These are phyloP conservation scores for Macaranga tanarius DNA, from an alignment of 441 rosid species.

Conservation along the genomic window DNA sequence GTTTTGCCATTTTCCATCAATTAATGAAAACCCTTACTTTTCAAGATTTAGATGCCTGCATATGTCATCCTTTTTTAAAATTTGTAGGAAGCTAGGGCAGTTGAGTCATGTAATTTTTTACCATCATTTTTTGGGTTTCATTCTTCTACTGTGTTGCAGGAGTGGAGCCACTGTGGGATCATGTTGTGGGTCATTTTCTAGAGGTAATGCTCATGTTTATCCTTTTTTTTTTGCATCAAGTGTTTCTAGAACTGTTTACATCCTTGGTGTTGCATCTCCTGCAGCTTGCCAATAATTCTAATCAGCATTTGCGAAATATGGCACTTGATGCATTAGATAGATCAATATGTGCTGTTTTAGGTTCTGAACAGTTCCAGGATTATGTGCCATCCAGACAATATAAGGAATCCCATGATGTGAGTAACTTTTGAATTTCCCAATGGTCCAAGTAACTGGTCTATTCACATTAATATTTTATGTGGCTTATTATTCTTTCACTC, in stretches of 20 bases:
- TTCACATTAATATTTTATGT: conserved; percentile 16
- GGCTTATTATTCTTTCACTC: conserved; percentile 22
- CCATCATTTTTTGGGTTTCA: conserved; percentile 20
- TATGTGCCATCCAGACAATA: conserved; percentile 41
- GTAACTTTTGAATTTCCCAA: conserved; percentile 28
- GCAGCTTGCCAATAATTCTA: conserved; percentile 93
- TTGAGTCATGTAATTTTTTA: conserved; percentile 1
- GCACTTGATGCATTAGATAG: conserved; percentile 95
- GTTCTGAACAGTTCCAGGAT: conserved; percentile 78
- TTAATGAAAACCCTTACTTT: neutral
- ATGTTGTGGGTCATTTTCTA: conserved; percentile 86
- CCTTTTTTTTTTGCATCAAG: conserved; percentile 26
- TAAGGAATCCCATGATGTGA: conserved; percentile 53
- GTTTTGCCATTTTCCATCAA: neutral
- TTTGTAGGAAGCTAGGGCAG: neutral
- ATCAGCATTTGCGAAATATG: conserved; percentile 77
- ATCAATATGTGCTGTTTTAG: conserved; percentile 91
- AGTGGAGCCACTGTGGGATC: conserved; percentile 95
- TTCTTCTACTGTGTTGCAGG: conserved; percentile 45
- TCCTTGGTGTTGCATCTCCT: conserved; percentile 40
- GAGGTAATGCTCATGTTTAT: conserved; percentile 54
- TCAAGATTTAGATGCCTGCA: neutral
- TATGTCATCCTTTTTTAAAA: neutral
- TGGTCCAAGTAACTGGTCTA: conserved; percentile 16
- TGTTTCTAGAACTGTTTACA: conserved; percentile 24